A percentile compares a stretch with the other conserved stretches of the same genome.
phyloP scores from a whole-genome alignment of 257 asterid species.

The Hygrophila difformis region DNA sequence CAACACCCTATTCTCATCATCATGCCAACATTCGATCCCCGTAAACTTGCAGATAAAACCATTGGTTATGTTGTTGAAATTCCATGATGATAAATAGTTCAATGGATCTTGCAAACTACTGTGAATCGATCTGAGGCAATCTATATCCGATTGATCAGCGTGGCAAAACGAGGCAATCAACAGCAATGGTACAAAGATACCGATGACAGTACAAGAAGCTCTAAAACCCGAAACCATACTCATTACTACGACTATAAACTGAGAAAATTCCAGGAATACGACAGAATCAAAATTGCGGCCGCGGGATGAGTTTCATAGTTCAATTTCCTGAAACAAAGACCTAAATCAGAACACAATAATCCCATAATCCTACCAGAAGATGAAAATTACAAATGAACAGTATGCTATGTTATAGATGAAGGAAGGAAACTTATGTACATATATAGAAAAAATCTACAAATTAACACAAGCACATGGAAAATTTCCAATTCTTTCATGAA shows the following conservation, averaged over 20 bases:
- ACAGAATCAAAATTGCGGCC: slow-evolving; percentile 15
- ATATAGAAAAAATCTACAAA: too few species aligned
- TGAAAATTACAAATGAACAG: background rate
- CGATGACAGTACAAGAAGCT: slow-evolving; percentile 22
- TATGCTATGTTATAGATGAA: too few species aligned
- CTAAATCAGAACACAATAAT: too few species aligned
- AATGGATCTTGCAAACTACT: slow-evolving; percentile 47
- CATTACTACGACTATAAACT: slow-evolving; percentile 10
- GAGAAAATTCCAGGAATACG: background rate
- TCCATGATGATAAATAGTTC: slow-evolving; percentile 46
- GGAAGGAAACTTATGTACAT: background rate
- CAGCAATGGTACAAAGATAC: slow-evolving; percentile 34
- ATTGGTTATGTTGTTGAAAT: slow-evolving; percentile 40
- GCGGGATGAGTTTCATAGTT: slow-evolving; percentile 12
- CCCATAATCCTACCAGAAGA: background rate
- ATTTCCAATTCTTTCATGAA: too few species aligned
- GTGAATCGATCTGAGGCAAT: slow-evolving; percentile 49
- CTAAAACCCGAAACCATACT: slow-evolving; percentile 21
- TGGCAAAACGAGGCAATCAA: slow-evolving; percentile 19
- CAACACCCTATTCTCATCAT: slow-evolving; percentile 52
- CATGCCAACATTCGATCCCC: slow-evolving; percentile 82
- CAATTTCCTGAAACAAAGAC: slow-evolving; percentile 24
- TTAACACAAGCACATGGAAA: too few species aligned
- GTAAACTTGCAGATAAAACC: slow-evolving; percentile 56
- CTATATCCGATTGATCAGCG: slow-evolving; percentile 40